These are phyloP conservation scores for Apiospora saccharicola DNA, from an alignment of 2,329 filamentous ascomycete species.

Conservation along the genomic window DNA sequence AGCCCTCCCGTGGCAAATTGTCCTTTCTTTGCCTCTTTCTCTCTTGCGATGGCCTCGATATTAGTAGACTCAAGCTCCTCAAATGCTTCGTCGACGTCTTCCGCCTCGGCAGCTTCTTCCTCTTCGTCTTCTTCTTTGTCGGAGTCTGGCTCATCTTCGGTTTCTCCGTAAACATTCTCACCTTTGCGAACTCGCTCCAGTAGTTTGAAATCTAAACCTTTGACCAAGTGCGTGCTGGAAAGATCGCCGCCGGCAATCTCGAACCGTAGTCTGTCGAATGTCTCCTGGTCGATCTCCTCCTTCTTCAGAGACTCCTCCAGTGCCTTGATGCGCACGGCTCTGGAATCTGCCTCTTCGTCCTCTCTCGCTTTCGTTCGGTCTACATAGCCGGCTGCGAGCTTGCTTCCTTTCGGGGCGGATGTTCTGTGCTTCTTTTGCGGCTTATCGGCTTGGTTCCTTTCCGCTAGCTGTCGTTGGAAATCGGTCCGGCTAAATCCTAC, in stretches of 20 bases:
- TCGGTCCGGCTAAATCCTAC: slow-evolving; percentile 66
- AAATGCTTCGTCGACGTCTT: slow-evolving; percentile 72
- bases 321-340: slow-evolving; percentile 73
- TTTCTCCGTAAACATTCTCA: slow-evolving; percentile 67
- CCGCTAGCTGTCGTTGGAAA: slow-evolving; percentile 85
- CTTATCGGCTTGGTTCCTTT: slow-evolving; percentile 65
- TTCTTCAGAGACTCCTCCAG: slow-evolving; percentile 84
- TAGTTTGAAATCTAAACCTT: slow-evolving; percentile 87
- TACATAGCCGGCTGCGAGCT: slow-evolving; percentile 80
- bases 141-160: slow-evolving; percentile 33
- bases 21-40: slow-evolving; percentile 66
- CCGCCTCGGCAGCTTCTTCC: slow-evolving; percentile 39
- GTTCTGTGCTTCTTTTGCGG: slow-evolving; percentile 79
- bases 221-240: slow-evolving; percentile 84
- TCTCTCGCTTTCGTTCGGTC: slow-evolving; percentile 78
- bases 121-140: slow-evolving; percentile 42
- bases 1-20: slow-evolving; percentile 62
- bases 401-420: slow-evolving; percentile 82
- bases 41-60: slow-evolving; percentile 60
- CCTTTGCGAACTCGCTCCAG: slow-evolving; percentile 73
- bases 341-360: slow-evolving; percentile 59
- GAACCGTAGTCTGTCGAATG: slow-evolving; percentile 76
- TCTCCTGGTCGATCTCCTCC: slow-evolving; percentile 81
- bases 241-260: slow-evolving; percentile 86
- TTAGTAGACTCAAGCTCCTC: slow-evolving; percentile 64